phyloP scores from a whole-genome alignment of 768 basidiomycete genomes.

The Pleurotus tuber-regium region DNA sequence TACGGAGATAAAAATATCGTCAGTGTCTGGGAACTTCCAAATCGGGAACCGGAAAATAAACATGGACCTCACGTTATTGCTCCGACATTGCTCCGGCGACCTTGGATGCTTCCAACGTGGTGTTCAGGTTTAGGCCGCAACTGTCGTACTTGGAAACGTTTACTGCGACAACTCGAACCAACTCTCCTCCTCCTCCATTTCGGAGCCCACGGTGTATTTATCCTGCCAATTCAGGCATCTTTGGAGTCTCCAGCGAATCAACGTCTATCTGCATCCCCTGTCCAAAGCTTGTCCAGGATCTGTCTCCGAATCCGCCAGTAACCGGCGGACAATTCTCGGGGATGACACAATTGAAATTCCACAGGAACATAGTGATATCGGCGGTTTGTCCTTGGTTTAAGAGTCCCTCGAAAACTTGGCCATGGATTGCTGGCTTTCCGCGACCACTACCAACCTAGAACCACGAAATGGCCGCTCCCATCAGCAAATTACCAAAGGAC shows the following conservation, averaged over 20 bases:
- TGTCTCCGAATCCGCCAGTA: conserved; percentile 16
- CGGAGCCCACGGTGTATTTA: background rate
- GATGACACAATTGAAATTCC: conserved; percentile 29
- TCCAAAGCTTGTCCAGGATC: conserved; percentile 22
- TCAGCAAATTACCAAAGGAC: conserved; percentile 48
- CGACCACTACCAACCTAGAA: conserved; percentile 20
- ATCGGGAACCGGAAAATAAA: conserved; percentile 6
- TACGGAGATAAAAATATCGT: background rate
- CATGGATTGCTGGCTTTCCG: conserved; percentile 27
- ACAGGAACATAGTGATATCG: conserved; percentile 42
- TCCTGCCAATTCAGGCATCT: background rate
- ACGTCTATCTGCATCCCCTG: background rate
- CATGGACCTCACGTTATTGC: conserved; percentile 4
- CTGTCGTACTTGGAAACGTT: no score
- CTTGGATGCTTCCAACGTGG: background rate
- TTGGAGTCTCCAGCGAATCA: conserved; percentile 11
- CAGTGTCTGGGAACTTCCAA: background rate
- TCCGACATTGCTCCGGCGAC: conserved; percentile 4
- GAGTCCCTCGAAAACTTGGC: conserved; percentile 25
- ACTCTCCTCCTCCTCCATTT: no score
- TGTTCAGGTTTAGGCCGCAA: background rate
- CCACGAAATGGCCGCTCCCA: conserved; percentile 28
- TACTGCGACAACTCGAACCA: no score
- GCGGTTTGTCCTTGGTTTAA: conserved; percentile 40
- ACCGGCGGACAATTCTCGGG: conserved; percentile 51